Conservation (phyloP, 2,329 filamentous ascomycete genomes). For the Chaetomium sp. region DNA sequence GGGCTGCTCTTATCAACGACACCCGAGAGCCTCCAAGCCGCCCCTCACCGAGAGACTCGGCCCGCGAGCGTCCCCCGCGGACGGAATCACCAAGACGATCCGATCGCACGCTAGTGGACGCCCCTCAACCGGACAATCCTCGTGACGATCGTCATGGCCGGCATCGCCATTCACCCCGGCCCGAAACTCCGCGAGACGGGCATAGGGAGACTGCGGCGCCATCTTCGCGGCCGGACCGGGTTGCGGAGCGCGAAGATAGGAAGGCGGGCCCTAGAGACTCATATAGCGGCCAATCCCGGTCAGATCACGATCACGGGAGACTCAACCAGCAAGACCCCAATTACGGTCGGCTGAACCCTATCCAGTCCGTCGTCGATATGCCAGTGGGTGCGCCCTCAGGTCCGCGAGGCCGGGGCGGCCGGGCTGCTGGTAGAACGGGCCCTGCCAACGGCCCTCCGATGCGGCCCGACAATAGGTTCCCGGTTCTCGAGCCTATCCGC, state of each 20-base stretch:
- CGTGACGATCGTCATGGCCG: conserved; percentile 54
- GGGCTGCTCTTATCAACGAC: conserved; percentile 51
- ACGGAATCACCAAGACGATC: conserved; percentile 55
- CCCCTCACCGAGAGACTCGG: conserved; percentile 46
- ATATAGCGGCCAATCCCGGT: conserved; percentile 39
- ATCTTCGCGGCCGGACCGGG: conserved; percentile 38
- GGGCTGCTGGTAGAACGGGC: conserved; percentile 38
- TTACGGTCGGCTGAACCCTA: conserved; percentile 62
- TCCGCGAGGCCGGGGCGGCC: conserved; percentile 46
- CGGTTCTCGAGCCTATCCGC: conserved; percentile 45
- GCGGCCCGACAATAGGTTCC: conserved; percentile 49
- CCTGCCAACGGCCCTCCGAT: conserved; percentile 44
- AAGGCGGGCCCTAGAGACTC: conserved; percentile 27
- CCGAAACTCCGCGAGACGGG: conserved; percentile 38
- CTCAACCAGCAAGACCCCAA: conserved; percentile 60
- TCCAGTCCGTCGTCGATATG: conserved; percentile 49
- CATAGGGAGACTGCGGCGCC: conserved; percentile 37
- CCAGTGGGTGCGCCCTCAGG: conserved; percentile 61
- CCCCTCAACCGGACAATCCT: conserved; percentile 42
- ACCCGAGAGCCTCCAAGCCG: conserved; percentile 41
- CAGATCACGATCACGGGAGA: conserved; percentile 55
- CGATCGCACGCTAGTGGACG: conserved; percentile 41
- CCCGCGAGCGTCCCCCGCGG: conserved; percentile 44
- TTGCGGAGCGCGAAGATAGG: conserved; percentile 45
- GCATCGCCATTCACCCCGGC: conserved; percentile 44